A percentile compares a stretch with the other conserved stretches of the same genome.
Evolutionary conservation across 2,329 filamentous ascomycete genomes (phyloP).

Genomic region (Fusarium mangiferae): DNA sequence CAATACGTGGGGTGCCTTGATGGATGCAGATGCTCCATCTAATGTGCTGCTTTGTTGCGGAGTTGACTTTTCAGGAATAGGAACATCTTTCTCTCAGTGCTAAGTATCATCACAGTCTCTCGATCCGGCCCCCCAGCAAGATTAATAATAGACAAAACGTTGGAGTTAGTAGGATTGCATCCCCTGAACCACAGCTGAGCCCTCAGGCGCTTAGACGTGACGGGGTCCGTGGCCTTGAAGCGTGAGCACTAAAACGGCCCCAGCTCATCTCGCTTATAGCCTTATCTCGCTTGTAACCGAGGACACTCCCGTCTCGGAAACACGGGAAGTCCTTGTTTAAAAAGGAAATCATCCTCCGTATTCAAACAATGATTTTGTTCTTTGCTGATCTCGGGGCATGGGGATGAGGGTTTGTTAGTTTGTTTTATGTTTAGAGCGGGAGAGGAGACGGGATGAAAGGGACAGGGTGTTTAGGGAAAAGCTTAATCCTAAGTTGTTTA

Average conservation of each 20-base stretch:
- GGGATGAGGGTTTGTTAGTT: not conserved
- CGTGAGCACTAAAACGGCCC: constrained; percentile 13
- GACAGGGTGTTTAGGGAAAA: not conserved
- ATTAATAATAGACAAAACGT: not conserved
- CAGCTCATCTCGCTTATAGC: constrained; percentile 19
- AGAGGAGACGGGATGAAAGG: not conserved
- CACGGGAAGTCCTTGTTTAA: not conserved
- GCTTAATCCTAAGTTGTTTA: not conserved
- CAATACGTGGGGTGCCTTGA: not conserved
- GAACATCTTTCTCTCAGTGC: not conserved
- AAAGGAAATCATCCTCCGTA: not conserved
- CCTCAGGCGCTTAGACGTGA: not conserved
- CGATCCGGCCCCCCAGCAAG: not conserved
- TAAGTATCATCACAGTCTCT: not conserved
- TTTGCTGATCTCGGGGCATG: not conserved
- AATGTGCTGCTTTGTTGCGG: not conserved
- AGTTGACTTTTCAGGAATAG: not conserved
- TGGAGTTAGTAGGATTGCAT: not conserved
- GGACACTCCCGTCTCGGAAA: constrained; percentile 17
- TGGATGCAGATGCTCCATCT: no score
- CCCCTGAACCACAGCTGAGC: constrained; percentile 1
- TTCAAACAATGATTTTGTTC: not conserved
- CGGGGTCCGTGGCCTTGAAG: not conserved
- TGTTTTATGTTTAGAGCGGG: not conserved
- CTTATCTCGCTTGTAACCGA: constrained; percentile 34